Base-by-base conservation (phyloP, 2,329 filamentous ascomycete species). In the Lecanicillium sp. region DNA sequence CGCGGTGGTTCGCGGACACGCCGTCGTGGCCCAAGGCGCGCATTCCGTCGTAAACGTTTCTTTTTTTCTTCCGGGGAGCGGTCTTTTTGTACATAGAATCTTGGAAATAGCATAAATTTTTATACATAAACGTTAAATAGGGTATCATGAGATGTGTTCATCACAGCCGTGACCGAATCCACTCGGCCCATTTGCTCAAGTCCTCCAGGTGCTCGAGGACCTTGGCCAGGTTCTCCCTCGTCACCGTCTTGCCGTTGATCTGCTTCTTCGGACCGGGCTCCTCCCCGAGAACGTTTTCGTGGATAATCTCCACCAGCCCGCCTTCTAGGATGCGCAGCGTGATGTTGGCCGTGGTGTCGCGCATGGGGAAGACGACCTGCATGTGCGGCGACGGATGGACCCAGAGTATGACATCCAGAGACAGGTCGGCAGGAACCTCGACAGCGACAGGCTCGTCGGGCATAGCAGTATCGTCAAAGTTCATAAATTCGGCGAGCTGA, bases 321-420 rank as follows among this genome's bases (percentile, higher is more conserved):
- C 83, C 81, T 29, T 75, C 68, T 17, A 76, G 69, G 15, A 87
- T 74, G 55, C 80, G 78, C 11, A 86, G 56, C 21, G 72, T 72
- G 20, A 86, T 65, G 50, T 75, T 74, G 5, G 74, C 75, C 2
- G 73, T 77, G 27, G 60, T 63, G 14, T 63, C 53, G 29, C 62
- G 63, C 55, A 79, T 75, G 1, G 77, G 77, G 53, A 81, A 81
- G 8, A 74, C 69, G 6, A 81, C 65, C 45, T 75, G 69, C 14
- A 81, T 61, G 23, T 71, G 69, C 5, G 74, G 71, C 7, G 71
- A 61, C 0, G 73, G 71, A 49, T 77, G 67, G 15, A 74, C 70
- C 50, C 71, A 75, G 21, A 81, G 62, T 3, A 73, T 76, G 21
- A 79, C 71, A 54, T 81, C 77, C 10, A 76, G 60, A n/a, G 62